These are phyloP conservation scores for Smittium mucronatum DNA, from an alignment of 371 early-diverging fungal genomes.

Conservation along the genomic window DNA sequence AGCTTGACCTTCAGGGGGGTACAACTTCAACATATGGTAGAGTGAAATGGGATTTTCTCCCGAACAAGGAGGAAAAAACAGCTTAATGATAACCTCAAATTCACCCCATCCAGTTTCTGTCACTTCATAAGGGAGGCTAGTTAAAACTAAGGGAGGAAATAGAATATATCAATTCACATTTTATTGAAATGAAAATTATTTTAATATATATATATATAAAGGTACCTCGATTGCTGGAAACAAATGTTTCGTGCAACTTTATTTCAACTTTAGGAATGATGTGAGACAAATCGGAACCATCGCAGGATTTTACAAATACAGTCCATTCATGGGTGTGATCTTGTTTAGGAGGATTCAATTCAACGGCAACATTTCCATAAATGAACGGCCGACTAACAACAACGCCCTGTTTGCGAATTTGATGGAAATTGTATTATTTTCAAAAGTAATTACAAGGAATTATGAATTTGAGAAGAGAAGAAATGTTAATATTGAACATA, in stretches of 20 bases:
- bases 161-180: too few species aligned
- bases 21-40: neutral
- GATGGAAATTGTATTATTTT: neutral
- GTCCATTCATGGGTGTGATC: slow-evolving; percentile 80
- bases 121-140: too few species aligned
- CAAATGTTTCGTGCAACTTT: slow-evolving; percentile 93
- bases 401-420: slow-evolving; percentile 37
- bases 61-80: too few species aligned
- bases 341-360: slow-evolving; percentile 44
- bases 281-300: slow-evolving; percentile 72
- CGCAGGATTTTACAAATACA: slow-evolving; percentile 70
- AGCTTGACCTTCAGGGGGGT: too few species aligned
- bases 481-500: too few species aligned
- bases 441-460: too few species aligned
- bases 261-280: slow-evolving; percentile 83
- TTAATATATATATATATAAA: too few species aligned
- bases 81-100: too few species aligned
- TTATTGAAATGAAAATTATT: too few species aligned
- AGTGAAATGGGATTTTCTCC: neutral
- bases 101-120: too few species aligned
- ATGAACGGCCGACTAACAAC: slow-evolving; percentile 56
- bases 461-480: too few species aligned
- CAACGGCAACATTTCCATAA: slow-evolving; percentile 59
- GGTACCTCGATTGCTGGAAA: slow-evolving; percentile 64
- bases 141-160: too few species aligned